Evolutionary conservation across 2,329 filamentous ascomycete species (phyloP).

Genomic region (Hysterium pulicare): DNA sequence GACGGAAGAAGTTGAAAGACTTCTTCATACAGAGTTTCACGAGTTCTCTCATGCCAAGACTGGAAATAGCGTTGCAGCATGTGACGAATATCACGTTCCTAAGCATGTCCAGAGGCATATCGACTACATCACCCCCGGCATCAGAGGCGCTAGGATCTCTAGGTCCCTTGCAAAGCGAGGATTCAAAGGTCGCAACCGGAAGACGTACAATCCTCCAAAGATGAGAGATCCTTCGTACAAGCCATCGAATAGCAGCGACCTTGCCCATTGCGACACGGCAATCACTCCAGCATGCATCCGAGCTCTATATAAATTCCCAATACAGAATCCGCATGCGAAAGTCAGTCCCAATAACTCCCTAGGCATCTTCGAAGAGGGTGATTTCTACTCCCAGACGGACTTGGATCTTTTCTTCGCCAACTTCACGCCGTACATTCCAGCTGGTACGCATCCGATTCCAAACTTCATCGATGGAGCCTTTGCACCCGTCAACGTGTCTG

Average conservation of each 20-base stretch:
- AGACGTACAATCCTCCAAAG: neutral
- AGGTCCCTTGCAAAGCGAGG: neutral
- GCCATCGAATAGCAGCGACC: slow-evolving; percentile 18
- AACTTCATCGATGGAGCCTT: slow-evolving; percentile 46
- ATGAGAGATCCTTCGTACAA: neutral
- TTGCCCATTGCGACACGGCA: slow-evolving; percentile 49
- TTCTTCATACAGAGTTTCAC: slow-evolving; percentile 38
- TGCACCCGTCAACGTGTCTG: slow-evolving; percentile 10
- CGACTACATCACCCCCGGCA: slow-evolving; percentile 35
- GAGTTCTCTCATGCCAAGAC: slow-evolving; percentile 33
- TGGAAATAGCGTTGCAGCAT: slow-evolving; percentile 33
- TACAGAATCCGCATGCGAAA: slow-evolving; percentile 1
- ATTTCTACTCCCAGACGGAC: slow-evolving; percentile 17
- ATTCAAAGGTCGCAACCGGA: neutral
- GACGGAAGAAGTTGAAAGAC: slow-evolving; percentile 32
- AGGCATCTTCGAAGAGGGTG: slow-evolving; percentile 7
- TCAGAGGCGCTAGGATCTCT: slow-evolving; percentile 35
- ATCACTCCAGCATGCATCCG: slow-evolving; percentile 54
- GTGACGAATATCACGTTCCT: slow-evolving; percentile 36
- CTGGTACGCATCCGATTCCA: slow-evolving; percentile 43
- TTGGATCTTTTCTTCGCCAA: slow-evolving; percentile 36
- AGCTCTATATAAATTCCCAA: slow-evolving; percentile 31
- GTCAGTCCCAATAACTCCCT: slow-evolving; percentile 3
- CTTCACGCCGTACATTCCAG: slow-evolving; percentile 34
- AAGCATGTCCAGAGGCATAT: slow-evolving; percentile 17